Evolutionary conservation across 441 rosid genomes (phyloP).

Genomic region (Erysimum pusillum): DNA sequence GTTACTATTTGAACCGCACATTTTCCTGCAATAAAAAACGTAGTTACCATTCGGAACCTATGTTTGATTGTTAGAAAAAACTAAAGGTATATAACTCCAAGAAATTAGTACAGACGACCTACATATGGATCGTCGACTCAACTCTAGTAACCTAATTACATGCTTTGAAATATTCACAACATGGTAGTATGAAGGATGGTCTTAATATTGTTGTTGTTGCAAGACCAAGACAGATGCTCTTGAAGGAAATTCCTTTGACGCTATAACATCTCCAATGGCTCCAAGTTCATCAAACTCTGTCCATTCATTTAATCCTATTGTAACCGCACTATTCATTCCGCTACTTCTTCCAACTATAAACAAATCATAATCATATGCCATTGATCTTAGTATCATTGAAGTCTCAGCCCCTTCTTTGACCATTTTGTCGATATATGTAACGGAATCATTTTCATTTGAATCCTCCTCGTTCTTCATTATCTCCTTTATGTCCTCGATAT

Average conservation of each 20-base stretch:
- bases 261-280: not conserved
- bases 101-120: not conserved
- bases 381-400: not conserved
- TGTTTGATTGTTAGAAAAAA: not conserved
- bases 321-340: not conserved
- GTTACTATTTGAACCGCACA: no score
- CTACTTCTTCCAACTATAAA: not conserved
- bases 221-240: not conserved
- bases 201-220: constrained; percentile 2
- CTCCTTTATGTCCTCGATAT: not conserved
- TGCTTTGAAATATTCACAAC: not conserved
- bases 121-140: not conserved
- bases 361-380: not conserved
- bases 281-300: constrained; percentile 2
- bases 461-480: not conserved
- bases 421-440: not conserved
- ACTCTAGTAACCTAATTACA: not conserved
- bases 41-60: not conserved
- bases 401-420: not conserved
- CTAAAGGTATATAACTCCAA: not conserved
- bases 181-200: not conserved
- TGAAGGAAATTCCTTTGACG: not conserved
- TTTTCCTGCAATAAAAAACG: no score
- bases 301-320: not conserved
- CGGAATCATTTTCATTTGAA: not conserved